A percentile compares a stretch with the other conserved stretches of the same genome.
These are phyloP conservation scores for Endocladia muricata DNA, from an alignment of 31 red algal genomes.

Conservation along the genomic window DNA sequence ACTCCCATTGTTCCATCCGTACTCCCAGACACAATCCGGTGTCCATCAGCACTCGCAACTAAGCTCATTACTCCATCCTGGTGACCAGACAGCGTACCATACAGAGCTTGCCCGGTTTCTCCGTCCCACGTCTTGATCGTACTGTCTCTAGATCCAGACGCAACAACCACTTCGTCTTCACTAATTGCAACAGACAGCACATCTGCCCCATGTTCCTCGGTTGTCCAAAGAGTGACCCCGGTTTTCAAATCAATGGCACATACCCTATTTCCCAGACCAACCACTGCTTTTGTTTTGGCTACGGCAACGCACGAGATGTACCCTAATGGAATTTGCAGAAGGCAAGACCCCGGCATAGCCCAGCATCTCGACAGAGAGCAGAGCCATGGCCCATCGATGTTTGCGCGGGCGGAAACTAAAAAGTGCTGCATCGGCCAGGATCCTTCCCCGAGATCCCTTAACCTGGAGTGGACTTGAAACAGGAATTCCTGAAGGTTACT, in stretches of 20 bases:
- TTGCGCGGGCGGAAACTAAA: too few relatives aligned
- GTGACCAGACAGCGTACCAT: neutral
- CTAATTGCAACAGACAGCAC: neutral
- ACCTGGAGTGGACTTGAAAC: neutral
- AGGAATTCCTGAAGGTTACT: neutral
- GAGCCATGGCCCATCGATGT: too few relatives aligned
- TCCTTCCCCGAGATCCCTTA: neutral
- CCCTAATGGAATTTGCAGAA: too few relatives aligned
- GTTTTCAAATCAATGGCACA: too few relatives aligned
- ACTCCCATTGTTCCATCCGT: neutral
- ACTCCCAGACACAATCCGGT: neutral
- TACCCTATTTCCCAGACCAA: too few relatives aligned
- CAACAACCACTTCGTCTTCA: neutral
- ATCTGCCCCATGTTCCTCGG: neutral
- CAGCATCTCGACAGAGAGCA: too few relatives aligned
- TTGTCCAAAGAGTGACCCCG: too few relatives aligned
- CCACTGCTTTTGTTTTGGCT: too few relatives aligned
- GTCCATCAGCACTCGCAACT: neutral
- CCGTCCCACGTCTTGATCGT: neutral
- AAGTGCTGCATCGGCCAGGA: neutral
- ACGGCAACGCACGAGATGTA: too few relatives aligned
- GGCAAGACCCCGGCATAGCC: too few relatives aligned
- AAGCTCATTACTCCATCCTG: neutral
- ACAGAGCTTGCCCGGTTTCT: neutral
- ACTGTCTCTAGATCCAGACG: neutral